Base-by-base conservation (phyloP, 2,329 filamentous ascomycete genomes). In the Orbilia ellipsospora region DNA sequence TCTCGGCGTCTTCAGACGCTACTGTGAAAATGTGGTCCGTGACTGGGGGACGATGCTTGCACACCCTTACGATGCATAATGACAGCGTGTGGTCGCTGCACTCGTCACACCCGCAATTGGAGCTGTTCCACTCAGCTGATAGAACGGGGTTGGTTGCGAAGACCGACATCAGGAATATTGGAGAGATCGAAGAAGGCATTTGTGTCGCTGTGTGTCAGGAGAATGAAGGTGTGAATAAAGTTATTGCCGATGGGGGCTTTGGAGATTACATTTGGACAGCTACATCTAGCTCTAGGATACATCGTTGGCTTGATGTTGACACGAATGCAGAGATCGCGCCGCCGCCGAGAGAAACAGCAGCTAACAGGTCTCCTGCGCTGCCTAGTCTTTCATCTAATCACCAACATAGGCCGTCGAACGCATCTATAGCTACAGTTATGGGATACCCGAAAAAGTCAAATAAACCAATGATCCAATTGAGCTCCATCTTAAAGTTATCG, bases 11-110 rank as follows among this genome's bases (percentile, higher is more conserved):
- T 79, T 94, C 94, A 0, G 95, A 99, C 82, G 93, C 96, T 83
- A 98, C 95, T 0, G 90, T 99, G 84, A 99, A 99, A 84, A 89
- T 98, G 70, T 99, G 95, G 95, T 97, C 94, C 78, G 90, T 98
- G 79, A 95, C 92, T 10, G 94, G 93, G 20, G 95, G 95, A 66
- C 88, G 95, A 79, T 99, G 95, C 85, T 94, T 98, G 90, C 93
- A 97, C 83, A 99, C 95, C 0, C 87, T 99, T 79, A 97, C 94
- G 65, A 99, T 99, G 95, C 95, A 99, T 83, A 96, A 96, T 81
- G 93, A 97, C 81, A 97, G 94, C 81, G 92, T 99, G 20, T 99
- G 95, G 95, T 96, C 93, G 0, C 86, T 99, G 20, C 96, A 91
- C 82, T 97, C 95, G 0, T 90, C 94, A 64, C 89, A 96, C 79